Evolutionary conservation across 768 basidiomycete species (phyloP), one percentile per base, ranked within the genome.

Genomic region (Daedaleopsis nitida): DNA sequence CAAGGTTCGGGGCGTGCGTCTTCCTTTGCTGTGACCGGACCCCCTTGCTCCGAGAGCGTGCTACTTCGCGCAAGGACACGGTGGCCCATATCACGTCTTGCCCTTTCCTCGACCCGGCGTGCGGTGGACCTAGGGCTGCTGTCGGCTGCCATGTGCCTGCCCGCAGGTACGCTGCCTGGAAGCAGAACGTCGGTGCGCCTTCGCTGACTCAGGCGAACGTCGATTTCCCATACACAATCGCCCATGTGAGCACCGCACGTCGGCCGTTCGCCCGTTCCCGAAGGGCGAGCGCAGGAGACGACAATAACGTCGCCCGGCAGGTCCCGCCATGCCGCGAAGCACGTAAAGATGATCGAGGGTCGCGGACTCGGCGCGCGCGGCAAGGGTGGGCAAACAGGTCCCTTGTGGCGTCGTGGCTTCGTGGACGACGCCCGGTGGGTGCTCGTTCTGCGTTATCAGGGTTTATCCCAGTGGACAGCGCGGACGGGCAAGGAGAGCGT

Each of bases 401-500:
- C 23, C 47, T 24, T 13, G 47, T 49, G 19, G 21, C 55, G 37
- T 62, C 52, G 47, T 48, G 55, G 44, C 23, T 56, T 57, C 27
- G 27, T 7, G 27, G 27, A 32, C 27, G 27, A 32, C 27, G 27
- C 27, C 27, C 37, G 17, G 37, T 38, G 56, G 39, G 12, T 19
- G 54, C 47, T 9, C 23, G 23, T n/a, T 42, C 14, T 47, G 35
- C 2, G 44, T 24, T 27, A 21, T 24, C 19, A 24, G 47, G 12
- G 45, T 47, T 9, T 47, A 48, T 16, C 23, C 12, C 11, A 49
- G 35, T 44, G 27, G 24, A 37, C 55, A 24, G 55, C 42, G 54
- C 60, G 51, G 60, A 51, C 55, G 60, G 45, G 10, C 60, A 53
- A 57, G 56, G 51, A 38, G 51, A 55, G 55, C 45, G 44, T 44